A percentile compares a stretch with the other conserved stretches of the same genome.
phyloP scores from a whole-genome alignment of 352 stramenopile species.

The Phytophthora pseudosyringae region DNA sequence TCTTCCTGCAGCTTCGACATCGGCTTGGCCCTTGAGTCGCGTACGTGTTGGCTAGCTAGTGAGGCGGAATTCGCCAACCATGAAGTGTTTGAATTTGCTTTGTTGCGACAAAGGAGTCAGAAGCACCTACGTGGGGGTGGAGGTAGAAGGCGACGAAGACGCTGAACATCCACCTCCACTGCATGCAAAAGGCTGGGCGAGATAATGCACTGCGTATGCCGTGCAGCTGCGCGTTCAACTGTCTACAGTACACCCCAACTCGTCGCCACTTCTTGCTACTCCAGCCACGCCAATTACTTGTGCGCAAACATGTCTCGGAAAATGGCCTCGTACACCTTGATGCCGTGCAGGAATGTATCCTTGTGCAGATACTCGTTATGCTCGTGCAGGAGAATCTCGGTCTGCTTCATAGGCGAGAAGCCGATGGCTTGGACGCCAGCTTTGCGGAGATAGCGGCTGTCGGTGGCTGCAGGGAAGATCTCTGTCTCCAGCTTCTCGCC shows the following conservation, averaged over 20 bases:
- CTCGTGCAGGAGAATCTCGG: constrained; percentile 95
- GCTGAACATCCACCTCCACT: background rate
- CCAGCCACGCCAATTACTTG: background rate
- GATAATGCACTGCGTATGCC: background rate
- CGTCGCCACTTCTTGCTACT: too few species aligned
- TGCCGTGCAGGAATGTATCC: constrained; percentile 92
- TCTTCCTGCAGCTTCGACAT: background rate
- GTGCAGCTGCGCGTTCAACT: background rate
- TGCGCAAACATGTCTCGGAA: constrained; percentile 64
- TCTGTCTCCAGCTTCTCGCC: constrained; percentile 72
- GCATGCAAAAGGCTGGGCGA: background rate
- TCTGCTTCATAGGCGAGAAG: constrained; percentile 96
- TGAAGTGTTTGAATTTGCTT: too few species aligned
- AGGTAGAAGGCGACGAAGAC: too few species aligned
- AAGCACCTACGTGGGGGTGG: too few species aligned
- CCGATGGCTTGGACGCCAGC: constrained; percentile 70
- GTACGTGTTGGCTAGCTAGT: too few species aligned
- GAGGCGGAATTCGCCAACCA: too few species aligned
- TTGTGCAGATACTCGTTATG: constrained; percentile 96
- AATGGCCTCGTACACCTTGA: constrained; percentile 84
- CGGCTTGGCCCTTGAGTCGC: background rate
- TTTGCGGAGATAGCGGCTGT: constrained; percentile 92
- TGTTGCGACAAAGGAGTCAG: too few species aligned
- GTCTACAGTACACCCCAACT: too few species aligned
- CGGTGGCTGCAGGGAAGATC: constrained; percentile 95